A percentile compares a stretch with the other conserved stretches of the same genome.
Conservation (phyloP, 2,329 filamentous ascomycete genomes). For the Calycina marina region DNA sequence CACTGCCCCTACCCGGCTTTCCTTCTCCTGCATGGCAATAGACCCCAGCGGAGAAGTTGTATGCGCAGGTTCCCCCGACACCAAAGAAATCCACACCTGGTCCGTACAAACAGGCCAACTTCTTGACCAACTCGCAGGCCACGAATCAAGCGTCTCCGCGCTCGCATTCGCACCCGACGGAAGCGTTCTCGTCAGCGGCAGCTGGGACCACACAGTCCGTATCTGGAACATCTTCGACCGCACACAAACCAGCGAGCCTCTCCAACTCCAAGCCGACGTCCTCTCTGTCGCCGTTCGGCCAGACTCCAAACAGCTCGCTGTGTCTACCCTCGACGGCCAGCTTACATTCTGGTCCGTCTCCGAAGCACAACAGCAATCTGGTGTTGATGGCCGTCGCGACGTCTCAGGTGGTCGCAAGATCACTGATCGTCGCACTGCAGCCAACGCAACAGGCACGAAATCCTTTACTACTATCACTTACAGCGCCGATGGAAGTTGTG, state of each 20-base stretch:
- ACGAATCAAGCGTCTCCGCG: slow-evolving; percentile 84
- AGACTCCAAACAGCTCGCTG: slow-evolving; percentile 79
- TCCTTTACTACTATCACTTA: slow-evolving; percentile 79
- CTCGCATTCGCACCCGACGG: slow-evolving; percentile 83
- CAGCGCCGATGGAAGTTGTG: slow-evolving; percentile 79
- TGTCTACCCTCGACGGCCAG: slow-evolving; percentile 87
- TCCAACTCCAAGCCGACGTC: slow-evolving; percentile 85
- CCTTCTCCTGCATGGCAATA: slow-evolving; percentile 90
- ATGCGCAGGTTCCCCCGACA: slow-evolving; percentile 86
- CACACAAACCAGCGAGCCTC: slow-evolving; percentile 85
- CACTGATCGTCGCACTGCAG: slow-evolving; percentile 77
- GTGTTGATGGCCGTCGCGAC: slow-evolving; percentile 80
- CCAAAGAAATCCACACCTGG: slow-evolving; percentile 96
- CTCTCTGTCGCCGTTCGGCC: slow-evolving; percentile 76
- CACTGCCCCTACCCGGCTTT: slow-evolving; percentile 78
- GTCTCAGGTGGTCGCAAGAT: slow-evolving; percentile 84
- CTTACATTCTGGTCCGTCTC: slow-evolving; percentile 88
- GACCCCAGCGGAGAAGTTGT: slow-evolving; percentile 95
- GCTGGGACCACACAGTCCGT: slow-evolving; percentile 90
- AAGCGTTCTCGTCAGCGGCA: slow-evolving; percentile 71
- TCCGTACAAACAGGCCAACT: slow-evolving; percentile 95
- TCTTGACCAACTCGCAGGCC: slow-evolving; percentile 77
- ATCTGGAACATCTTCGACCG: slow-evolving; percentile 93
- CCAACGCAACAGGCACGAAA: slow-evolving; percentile 82
- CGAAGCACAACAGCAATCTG: slow-evolving; percentile 73